Conservation (phyloP, 75 land plant species). For the Picea sitchensis region DNA sequence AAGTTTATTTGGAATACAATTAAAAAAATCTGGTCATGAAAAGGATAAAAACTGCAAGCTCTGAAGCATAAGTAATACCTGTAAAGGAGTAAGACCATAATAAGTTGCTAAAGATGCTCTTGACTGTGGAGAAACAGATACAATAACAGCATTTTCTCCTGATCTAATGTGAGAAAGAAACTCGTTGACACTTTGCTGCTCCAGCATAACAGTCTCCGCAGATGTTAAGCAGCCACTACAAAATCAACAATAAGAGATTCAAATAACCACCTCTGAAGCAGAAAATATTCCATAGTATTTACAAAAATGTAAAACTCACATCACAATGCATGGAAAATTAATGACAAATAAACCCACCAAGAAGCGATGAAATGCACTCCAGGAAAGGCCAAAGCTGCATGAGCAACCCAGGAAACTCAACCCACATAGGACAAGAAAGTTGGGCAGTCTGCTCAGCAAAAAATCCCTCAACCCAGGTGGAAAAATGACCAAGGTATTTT, state of each 20-base stretch:
- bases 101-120: slow-evolving; percentile 87
- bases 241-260: background rate
- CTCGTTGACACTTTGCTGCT: slow-evolving; percentile 95
- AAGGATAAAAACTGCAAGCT: too few relatives aligned
- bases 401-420: too few relatives aligned
- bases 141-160: slow-evolving; percentile 61
- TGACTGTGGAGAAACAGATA: slow-evolving; percentile 95
- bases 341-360: background rate
- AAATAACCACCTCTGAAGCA: background rate
- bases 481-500: too few relatives aligned
- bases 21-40: too few relatives aligned
- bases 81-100: slow-evolving; percentile 76
- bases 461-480: too few relatives aligned
- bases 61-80: slow-evolving; percentile 30
- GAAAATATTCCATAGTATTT: background rate
- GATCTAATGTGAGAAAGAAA: slow-evolving; percentile 58
- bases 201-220: slow-evolving; percentile 97
- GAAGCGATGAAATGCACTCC: too few relatives aligned
- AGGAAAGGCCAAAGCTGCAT: too few relatives aligned
- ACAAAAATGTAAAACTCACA: slow-evolving; percentile 1
- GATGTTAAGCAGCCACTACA: slow-evolving; percentile 97
- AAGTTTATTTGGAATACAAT: too few relatives aligned
- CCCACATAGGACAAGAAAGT: too few relatives aligned
- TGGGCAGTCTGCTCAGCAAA: too few relatives aligned
- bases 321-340: background rate